Percentiles rank a stretch among this genome's conserved stretches.
Evolutionary conservation across 495 filamentous ascomycete species (phyloP).

Genomic region (Aspergillus biplanus): DNA sequence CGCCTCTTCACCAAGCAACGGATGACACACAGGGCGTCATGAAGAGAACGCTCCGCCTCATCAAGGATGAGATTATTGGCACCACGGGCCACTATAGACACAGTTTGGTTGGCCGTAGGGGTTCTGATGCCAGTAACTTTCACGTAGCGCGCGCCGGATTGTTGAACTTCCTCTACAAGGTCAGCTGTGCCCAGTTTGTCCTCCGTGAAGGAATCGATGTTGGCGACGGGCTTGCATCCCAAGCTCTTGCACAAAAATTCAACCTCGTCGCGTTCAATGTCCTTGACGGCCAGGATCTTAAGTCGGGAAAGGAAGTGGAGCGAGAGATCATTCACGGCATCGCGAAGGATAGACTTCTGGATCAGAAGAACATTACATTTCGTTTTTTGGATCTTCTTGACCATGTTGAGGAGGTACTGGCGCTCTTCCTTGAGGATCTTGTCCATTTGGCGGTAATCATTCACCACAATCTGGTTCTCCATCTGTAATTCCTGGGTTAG

Average conservation of each 20-base stretch:
- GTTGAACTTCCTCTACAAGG: constrained; percentile 88
- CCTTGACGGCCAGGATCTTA: constrained; percentile 93
- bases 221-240: constrained; percentile 98
- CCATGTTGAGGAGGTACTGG: constrained; percentile 95
- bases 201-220: constrained; percentile 98
- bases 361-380: constrained; percentile 99
- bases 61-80: constrained; percentile 95
- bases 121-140: constrained; percentile 91
- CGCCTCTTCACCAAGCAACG: constrained; percentile 99
- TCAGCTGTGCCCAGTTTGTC: constrained; percentile 98
- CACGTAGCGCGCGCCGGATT: constrained; percentile 84
- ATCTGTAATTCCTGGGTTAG: constrained; percentile 60
- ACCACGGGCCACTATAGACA: constrained; percentile 91
- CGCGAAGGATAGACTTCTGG: constrained; percentile 96
- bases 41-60: constrained; percentile 92
- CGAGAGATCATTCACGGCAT: constrained; percentile 96
- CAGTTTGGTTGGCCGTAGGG: constrained; percentile 69
- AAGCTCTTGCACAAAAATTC: constrained; percentile 99
- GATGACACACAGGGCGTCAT: constrained; percentile 97
- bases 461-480: constrained; percentile 98
- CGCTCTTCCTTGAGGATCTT: constrained; percentile 99
- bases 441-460: constrained; percentile 99
- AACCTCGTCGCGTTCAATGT: constrained; percentile 97
- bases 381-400: constrained; percentile 99
- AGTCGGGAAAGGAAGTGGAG: constrained; percentile 97